These are phyloP conservation scores for Silene coronaria DNA, from an alignment of 179 eudicot genomes.

Conservation along the genomic window DNA sequence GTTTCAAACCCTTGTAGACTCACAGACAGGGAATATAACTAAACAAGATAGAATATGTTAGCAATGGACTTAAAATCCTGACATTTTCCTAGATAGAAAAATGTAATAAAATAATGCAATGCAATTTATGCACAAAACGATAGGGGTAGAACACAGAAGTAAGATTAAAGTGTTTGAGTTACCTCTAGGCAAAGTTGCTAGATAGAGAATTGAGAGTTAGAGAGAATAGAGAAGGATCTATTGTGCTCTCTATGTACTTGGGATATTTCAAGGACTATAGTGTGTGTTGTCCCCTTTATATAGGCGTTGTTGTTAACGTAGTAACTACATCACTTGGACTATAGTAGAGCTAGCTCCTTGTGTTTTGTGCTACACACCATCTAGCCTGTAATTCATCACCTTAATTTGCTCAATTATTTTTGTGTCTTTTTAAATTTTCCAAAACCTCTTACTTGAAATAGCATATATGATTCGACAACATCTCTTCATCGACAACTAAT, in stretches of 20 bases:
- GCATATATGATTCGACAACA: neutral
- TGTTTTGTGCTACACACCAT: constrained; percentile 14
- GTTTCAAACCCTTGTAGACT: no score
- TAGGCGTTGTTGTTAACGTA: neutral
- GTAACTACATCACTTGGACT: neutral
- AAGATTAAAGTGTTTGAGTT: neutral
- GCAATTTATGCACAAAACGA: no score
- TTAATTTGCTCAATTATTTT: constrained; percentile 4
- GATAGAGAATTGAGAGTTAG: neutral
- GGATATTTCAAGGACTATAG: neutral
- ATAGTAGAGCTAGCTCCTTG: constrained; percentile 4
- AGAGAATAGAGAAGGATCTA: neutral
- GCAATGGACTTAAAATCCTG: no score
- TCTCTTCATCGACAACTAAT: neutral
- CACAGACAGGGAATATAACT: no score
- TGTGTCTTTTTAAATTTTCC: neutral
- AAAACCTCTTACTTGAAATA: neutral
- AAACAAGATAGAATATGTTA: no score
- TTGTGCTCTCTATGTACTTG: neutral
- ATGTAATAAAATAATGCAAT: no score
- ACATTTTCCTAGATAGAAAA: no score
- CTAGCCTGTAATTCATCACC: neutral
- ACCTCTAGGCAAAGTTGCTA: neutral
- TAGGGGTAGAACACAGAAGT: no score
- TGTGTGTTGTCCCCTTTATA: constrained; percentile 1